phyloP scores from a whole-genome alignment of 2,329 filamentous ascomycete species.

The Fusarium burgessii region DNA sequence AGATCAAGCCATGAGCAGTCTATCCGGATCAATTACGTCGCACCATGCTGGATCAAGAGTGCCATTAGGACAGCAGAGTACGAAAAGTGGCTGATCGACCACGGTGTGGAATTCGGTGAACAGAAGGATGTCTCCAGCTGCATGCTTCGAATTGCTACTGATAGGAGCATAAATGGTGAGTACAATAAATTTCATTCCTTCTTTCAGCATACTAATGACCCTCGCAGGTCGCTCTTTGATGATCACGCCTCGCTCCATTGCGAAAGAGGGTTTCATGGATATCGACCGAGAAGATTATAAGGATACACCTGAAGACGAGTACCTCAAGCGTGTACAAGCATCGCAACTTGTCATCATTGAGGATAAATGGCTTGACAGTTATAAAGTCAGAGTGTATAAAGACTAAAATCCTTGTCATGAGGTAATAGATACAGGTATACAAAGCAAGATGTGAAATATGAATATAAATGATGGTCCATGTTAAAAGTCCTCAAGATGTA shows the following conservation, averaged over 20 bases:
- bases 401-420: neutral
- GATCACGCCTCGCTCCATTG: conserved; percentile 38
- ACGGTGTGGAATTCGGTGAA: conserved; percentile 56
- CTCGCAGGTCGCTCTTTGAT: conserved; percentile 31
- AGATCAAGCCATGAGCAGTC: conserved; percentile 50
- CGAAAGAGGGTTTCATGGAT: conserved; percentile 35
- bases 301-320: conserved; percentile 27
- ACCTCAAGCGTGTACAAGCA: conserved; percentile 28
- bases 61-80: conserved; percentile 55
- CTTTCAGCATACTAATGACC: neutral
- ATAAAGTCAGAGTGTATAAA: conserved; percentile 34
- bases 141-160: conserved; percentile 51
- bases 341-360: conserved; percentile 37
- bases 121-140: conserved; percentile 49
- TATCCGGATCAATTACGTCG: conserved; percentile 61
- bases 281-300: conserved; percentile 41
- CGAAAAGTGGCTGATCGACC: conserved; percentile 54
- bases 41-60: conserved; percentile 57
- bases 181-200: accelerated
- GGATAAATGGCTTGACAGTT: conserved; percentile 38
- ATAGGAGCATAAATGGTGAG: conserved; percentile 47
- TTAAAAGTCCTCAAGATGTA: too few relatives aligned
- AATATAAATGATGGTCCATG: neutral
- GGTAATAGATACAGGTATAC: neutral
- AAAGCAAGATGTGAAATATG: neutral